These are phyloP conservation scores for Cryomyces antarcticus DNA, from an alignment of 495 filamentous ascomycete species.

Conservation along the genomic window DNA sequence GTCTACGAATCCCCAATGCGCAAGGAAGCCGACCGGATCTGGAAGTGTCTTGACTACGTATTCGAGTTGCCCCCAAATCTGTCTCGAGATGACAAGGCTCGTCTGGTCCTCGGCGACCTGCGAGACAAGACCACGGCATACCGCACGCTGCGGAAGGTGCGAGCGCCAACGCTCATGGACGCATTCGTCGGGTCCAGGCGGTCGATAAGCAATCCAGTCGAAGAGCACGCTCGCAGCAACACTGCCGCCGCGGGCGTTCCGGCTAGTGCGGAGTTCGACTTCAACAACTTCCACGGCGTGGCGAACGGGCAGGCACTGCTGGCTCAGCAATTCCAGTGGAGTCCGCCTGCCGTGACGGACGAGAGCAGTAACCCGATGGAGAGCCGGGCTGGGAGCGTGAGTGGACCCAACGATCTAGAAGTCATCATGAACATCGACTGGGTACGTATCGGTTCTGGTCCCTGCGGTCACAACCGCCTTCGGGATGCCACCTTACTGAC, in stretches of 20 bases:
- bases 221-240: too few relatives aligned
- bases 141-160: neutral
- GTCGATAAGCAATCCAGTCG: too few relatives aligned
- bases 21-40: slow-evolving; percentile 37
- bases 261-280: neutral
- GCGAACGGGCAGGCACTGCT: neutral
- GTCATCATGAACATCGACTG: slow-evolving; percentile 11
- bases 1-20: slow-evolving; percentile 35
- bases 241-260: too few relatives aligned
- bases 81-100: too few relatives aligned
- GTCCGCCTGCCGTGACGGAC: neutral
- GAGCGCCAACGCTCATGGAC: neutral
- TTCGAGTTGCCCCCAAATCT: slow-evolving; percentile 33
- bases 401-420: neutral
- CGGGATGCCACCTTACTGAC: neutral
- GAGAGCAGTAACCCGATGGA: neutral
- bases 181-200: neutral
- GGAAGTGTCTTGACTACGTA: slow-evolving; percentile 49
- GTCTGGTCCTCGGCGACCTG: too few relatives aligned
- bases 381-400: neutral
- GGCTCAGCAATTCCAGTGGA: neutral
- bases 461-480: neutral
- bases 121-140: too few relatives aligned
- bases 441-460: slow-evolving; percentile 3
- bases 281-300: neutral